Percentiles rank a stretch among this genome's conserved stretches.
Evolutionary conservation across 2,329 filamentous ascomycete genomes (phyloP).

Genomic region (Clarireedia homoeocarpa): DNA sequence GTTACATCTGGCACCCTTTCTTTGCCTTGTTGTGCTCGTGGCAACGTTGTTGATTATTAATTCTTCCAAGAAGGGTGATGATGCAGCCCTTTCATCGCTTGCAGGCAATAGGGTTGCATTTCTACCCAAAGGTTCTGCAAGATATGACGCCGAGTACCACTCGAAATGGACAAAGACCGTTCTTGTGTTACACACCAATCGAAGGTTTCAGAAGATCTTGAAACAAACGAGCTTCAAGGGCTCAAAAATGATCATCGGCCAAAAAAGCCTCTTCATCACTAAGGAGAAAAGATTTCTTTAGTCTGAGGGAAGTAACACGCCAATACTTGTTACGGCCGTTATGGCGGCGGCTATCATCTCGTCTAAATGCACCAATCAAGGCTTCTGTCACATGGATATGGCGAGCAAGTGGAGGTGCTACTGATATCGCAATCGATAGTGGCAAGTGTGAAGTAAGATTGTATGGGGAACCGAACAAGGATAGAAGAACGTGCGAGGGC

Average conservation of each 20-base stretch:
- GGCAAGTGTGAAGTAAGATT: background rate
- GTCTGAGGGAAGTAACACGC: background rate
- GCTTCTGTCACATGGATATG: background rate
- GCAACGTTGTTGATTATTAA: slow-evolving; percentile 2
- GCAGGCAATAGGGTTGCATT: background rate
- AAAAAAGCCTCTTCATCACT: background rate
- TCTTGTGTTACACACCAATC: background rate
- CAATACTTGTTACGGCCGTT: background rate
- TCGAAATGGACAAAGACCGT: background rate
- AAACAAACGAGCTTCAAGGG: slow-evolving; percentile 6
- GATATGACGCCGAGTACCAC: background rate
- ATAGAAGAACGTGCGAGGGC: background rate
- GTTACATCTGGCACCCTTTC: background rate
- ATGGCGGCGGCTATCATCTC: background rate
- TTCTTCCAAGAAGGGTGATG: background rate
- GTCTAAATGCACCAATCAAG: background rate
- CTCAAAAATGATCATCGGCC: background rate
- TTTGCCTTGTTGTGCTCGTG: slow-evolving; percentile 6
- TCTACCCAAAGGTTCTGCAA: background rate
- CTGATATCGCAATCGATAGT: background rate
- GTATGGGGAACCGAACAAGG: background rate
- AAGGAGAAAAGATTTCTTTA: background rate
- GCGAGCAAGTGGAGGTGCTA: background rate
- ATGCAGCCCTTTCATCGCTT: background rate
- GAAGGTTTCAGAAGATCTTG: slow-evolving; percentile 7